Evolutionary conservation across 2,329 filamentous ascomycete genomes (phyloP).

Genomic region (Dothiorella sarmentorum): DNA sequence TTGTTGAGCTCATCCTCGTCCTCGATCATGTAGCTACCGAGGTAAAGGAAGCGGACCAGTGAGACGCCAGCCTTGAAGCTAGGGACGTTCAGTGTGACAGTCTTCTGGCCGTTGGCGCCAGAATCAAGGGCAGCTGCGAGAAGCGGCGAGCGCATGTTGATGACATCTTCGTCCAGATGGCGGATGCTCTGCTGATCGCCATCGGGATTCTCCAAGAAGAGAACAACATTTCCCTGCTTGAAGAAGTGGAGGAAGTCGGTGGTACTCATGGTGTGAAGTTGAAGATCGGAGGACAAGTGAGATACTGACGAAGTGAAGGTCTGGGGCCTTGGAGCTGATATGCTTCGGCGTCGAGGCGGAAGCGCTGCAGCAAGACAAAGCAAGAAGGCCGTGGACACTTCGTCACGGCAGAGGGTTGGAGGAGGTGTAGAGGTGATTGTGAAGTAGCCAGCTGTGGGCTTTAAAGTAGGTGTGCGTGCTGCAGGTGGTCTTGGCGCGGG

Average conservation of each 20-base stretch:
- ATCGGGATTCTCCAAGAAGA: slow-evolving; percentile 32
- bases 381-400: no score
- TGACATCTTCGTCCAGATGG: slow-evolving; percentile 31
- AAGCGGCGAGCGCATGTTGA: slow-evolving; percentile 37
- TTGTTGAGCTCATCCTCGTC: slow-evolving; percentile 19
- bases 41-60: slow-evolving; percentile 44
- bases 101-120: slow-evolving; percentile 25
- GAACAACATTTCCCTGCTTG: slow-evolving; percentile 26
- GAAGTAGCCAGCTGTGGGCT: no score
- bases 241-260: slow-evolving; percentile 19
- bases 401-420: no score
- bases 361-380: no score
- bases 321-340: not conserved
- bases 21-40: slow-evolving; percentile 31
- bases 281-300: no score
- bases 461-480: no score
- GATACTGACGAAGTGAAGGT: not conserved
- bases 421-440: no score
- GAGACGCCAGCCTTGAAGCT: slow-evolving; percentile 32
- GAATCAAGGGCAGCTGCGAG: slow-evolving; percentile 41
- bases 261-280: not conserved
- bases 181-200: slow-evolving; percentile 27
- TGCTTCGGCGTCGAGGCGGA: no score
- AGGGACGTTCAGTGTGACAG: slow-evolving; percentile 38
- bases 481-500: not conserved